phyloP scores from a whole-genome alignment of 805 yeast genomes.

The Groenewaldozyma salmanticensis region DNA sequence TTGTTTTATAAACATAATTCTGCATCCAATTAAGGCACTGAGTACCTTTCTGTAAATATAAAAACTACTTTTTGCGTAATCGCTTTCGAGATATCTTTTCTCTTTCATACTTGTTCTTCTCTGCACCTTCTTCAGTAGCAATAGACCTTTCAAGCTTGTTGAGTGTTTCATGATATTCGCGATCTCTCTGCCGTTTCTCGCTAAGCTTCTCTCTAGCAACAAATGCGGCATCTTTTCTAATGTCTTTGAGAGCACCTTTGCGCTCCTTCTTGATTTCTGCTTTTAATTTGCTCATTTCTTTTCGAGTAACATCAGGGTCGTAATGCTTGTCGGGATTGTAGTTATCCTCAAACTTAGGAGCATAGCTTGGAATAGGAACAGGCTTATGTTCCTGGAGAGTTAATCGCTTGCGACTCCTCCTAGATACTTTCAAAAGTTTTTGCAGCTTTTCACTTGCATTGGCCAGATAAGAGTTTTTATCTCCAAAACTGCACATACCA shows the following conservation, averaged over 20 bases:
- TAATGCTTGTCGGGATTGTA: slow-evolving; percentile 92
- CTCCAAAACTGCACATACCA: slow-evolving; percentile 34
- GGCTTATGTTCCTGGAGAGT: slow-evolving; percentile 77
- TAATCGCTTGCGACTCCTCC: slow-evolving; percentile 54
- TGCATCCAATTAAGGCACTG: neutral
- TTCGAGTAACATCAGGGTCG: slow-evolving; percentile 72
- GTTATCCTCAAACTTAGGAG: slow-evolving; percentile 92
- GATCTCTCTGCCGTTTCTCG: slow-evolving; percentile 65
- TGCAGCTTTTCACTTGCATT: slow-evolving; percentile 31
- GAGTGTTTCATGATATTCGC: slow-evolving; percentile 83
- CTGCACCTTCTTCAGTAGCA: slow-evolving; percentile 91
- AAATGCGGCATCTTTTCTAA: slow-evolving; percentile 81
- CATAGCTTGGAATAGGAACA: slow-evolving; percentile 69
- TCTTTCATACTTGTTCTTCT: slow-evolving; percentile 82
- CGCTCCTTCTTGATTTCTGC: slow-evolving; percentile 85
- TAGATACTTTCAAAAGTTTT: slow-evolving; percentile 40
- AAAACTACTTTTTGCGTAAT: neutral
- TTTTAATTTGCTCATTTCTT: slow-evolving; percentile 73
- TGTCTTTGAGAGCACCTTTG: slow-evolving; percentile 78
- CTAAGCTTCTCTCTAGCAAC: slow-evolving; percentile 76
- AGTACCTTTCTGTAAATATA: neutral
- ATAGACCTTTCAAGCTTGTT: slow-evolving; percentile 77
- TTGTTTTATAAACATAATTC: neutral
- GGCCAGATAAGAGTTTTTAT: slow-evolving; percentile 11
- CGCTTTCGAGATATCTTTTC: slow-evolving; percentile 60